Evolutionary conservation across 1,284 basidiomycete species (phyloP), one percentile per base, ranked within the genome.

Genomic region (Inonotus obliquus): DNA sequence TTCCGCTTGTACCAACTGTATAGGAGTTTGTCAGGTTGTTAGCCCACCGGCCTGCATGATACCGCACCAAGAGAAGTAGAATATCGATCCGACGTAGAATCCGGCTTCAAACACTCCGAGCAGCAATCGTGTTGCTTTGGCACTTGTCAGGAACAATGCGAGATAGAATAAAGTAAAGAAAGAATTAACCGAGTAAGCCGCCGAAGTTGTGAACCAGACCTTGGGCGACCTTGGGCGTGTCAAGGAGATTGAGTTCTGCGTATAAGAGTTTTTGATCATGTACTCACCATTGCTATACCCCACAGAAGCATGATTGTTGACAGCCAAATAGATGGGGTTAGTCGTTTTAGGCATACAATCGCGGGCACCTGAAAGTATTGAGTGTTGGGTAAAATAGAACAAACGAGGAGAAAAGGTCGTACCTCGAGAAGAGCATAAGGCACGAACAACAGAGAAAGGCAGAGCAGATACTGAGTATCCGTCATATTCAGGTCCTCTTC

Each of bases 61-160:
- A 32, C 23, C 79, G 41, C 63, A 87, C 85, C 85, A 86, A 59
- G 83, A 86, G 21, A 87, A 77, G 70, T 87, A 87, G 67, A 83
- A 89, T 64, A 80, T 83, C 19, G 87, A 83, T 63, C 85, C 85
- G 19, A 75, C 72, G 74, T 84, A 85, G n/a, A 89, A 72, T 7
- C 87, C 87, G 14, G 85, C 86, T 71, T 90, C 87, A 65, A 86
- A 85, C 64, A 80, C 75, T 23, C 87, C 87, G 54, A 88, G 76
- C 72, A 87, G 75, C 80, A 81, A 85, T 53, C 85, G 76, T 78
- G 83, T 81, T 14, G 76, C 86, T 86, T n/a, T n/a, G 23, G 10
- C 25, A 44, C 13, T 14, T 44, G 56, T 32, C 14, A 44, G 41
- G 58, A 47, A 27, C 49, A 65, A 17, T 58, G 61, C 29, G 11